Evolutionary conservation across 148 eudicot species (phyloP).

Genomic region (Rhododendron griersonianum): DNA sequence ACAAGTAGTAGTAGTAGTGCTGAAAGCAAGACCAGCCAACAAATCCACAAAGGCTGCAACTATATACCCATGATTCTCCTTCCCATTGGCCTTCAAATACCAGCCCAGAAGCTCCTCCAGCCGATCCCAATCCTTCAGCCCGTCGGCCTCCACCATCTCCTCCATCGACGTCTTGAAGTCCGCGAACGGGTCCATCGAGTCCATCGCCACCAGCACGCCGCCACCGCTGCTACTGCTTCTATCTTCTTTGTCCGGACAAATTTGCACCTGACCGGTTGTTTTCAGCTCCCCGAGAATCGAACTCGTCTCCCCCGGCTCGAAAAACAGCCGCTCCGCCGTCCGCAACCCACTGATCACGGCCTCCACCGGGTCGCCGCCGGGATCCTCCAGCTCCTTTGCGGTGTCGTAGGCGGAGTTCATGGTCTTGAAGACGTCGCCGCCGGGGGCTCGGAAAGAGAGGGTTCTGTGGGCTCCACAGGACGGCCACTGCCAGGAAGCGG

Average conservation of each 20-base stretch:
- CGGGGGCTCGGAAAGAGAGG: constrained; percentile 56
- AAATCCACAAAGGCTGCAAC: constrained; percentile 79
- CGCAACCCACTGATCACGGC: constrained; percentile 42
- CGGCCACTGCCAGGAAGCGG: constrained; percentile 53
- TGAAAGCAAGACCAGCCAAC: constrained; percentile 33
- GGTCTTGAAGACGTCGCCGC: constrained; percentile 28
- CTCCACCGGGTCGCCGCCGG: constrained; percentile 27
- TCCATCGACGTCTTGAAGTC: constrained; percentile 79
- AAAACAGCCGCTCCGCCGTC: constrained; percentile 69
- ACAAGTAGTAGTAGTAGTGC: neutral
- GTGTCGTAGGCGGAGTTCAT: constrained; percentile 27
- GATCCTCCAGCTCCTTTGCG: neutral
- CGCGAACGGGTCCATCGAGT: constrained; percentile 53
- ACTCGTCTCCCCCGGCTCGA: constrained; percentile 58
- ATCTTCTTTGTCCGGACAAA: constrained; percentile 27
- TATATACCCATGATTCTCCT: constrained; percentile 63
- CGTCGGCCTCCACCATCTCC: constrained; percentile 75
- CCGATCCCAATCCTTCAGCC: constrained; percentile 52
- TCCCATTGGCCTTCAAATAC: constrained; percentile 56
- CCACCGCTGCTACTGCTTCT: neutral
- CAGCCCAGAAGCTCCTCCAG: constrained; percentile 66
- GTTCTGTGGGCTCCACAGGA: constrained; percentile 54
- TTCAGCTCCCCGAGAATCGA: constrained; percentile 33
- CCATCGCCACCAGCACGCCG: constrained; percentile 49
- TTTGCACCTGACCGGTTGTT: neutral